A percentile compares a stretch with the other conserved stretches of the same genome.
Evolutionary conservation across 148 eudicot species (phyloP).

Genomic region (Simmondsia chinensis): DNA sequence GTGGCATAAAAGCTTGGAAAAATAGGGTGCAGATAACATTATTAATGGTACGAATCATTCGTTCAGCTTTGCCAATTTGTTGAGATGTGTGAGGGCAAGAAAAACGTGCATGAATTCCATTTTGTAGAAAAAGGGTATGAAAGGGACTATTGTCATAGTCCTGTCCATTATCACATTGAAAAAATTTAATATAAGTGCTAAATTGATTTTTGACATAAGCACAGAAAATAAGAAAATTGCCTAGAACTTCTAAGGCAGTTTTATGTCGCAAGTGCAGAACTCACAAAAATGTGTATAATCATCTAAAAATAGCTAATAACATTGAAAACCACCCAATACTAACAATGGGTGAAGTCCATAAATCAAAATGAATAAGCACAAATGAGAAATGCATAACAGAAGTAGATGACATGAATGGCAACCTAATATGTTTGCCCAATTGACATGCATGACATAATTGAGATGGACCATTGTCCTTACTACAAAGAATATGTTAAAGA

Average conservation of each 20-base stretch:
- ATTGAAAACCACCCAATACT: not conserved
- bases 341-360: not conserved
- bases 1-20: not conserved
- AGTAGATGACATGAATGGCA: not conserved
- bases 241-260: not conserved
- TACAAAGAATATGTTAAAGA: no score
- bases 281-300: slow-evolving; percentile 4
- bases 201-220: slow-evolving; percentile 1
- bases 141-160: not conserved
- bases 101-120: not conserved
- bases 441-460: no score
- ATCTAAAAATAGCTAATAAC: not conserved
- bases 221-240: not conserved
- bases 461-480: no score
- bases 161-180: slow-evolving; percentile 1
- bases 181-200: not conserved
- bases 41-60: not conserved
- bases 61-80: slow-evolving; percentile 4
- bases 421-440: not conserved
- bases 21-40: not conserved
- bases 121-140: not conserved
- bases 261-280: not conserved
- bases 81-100: slow-evolving; percentile 2
- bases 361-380: not conserved
- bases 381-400: no score